Evolutionary conservation across 805 yeast genomes (phyloP).

Genomic region (Lipomyces yamanashiensis): DNA sequence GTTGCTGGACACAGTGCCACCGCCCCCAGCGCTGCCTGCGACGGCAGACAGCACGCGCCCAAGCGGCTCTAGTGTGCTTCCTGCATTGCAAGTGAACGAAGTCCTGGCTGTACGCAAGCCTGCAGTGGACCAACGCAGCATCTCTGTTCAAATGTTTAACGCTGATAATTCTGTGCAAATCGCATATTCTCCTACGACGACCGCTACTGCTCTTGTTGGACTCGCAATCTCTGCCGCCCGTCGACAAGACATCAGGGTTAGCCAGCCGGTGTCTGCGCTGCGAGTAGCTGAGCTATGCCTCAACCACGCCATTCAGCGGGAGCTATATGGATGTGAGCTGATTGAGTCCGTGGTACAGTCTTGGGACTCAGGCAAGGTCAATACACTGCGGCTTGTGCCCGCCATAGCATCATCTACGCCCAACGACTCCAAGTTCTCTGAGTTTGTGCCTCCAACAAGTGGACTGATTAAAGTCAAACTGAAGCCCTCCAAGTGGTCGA

Average conservation of each 20-base stretch:
- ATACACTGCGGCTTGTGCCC: conserved; percentile 8
- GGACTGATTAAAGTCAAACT: conserved; percentile 18
- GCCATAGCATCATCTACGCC: conserved; percentile 6
- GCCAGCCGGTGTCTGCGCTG: conserved; percentile 8
- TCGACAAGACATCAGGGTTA: conserved; percentile 1
- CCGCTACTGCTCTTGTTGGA: conserved; percentile 21
- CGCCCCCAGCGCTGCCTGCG: conserved; percentile 1
- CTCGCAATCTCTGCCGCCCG: conserved; percentile 5
- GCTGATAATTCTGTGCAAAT: conserved; percentile 5
- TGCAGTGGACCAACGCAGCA: background rate
- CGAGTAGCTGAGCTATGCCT: conserved; percentile 36
- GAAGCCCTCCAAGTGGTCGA: conserved; percentile 24
- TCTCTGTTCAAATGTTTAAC: conserved; percentile 17
- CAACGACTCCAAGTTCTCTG: conserved; percentile 13
- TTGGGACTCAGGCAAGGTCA: conserved; percentile 17
- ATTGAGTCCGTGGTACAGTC: conserved; percentile 13
- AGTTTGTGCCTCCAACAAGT: conserved; percentile 18
- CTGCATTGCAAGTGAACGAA: background rate
- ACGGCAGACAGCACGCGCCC: background rate
- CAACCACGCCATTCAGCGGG: conserved; percentile 13
- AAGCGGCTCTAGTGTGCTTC: conserved; percentile 5
- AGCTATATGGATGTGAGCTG: conserved; percentile 21
- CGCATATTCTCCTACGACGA: conserved; percentile 10
- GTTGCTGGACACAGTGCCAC: background rate
- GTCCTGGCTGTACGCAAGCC: background rate